phyloP scores from a whole-genome alignment of 192 early-diverging fungal genomes.

The Backusella tarrabulga region DNA sequence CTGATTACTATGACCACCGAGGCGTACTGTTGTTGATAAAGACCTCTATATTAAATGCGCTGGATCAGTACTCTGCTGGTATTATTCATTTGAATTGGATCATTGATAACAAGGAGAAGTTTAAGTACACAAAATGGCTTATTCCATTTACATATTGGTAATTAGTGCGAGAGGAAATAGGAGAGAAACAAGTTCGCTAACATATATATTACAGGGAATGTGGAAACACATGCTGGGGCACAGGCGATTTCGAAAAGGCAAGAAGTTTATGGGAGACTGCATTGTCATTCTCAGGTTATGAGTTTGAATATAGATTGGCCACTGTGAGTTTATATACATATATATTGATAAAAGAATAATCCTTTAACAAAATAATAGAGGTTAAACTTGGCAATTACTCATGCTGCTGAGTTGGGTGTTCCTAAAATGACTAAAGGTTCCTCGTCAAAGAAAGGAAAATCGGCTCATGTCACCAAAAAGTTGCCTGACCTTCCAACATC shows the following conservation, averaged over 20 bases:
- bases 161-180: background rate
- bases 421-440: background rate
- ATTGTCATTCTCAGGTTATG: conserved; percentile 39
- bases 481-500: background rate
- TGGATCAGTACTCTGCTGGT: conserved; percentile 38
- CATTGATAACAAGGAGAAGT: conserved; percentile 40
- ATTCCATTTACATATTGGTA: conserved; percentile 56
- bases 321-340: conserved; percentile 17
- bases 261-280: conserved; percentile 48
- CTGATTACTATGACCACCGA: conserved; percentile 43
- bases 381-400: conserved; percentile 29
- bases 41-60: conserved; percentile 45
- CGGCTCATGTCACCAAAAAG: background rate
- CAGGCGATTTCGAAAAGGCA: conserved; percentile 32
- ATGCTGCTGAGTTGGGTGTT: conserved; percentile 33
- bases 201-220: conserved; percentile 34
- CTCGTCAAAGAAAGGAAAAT: background rate
- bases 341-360: background rate
- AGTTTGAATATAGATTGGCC: conserved; percentile 50
- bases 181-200: background rate
- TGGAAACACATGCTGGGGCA: conserved; percentile 47
- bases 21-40: conserved; percentile 47
- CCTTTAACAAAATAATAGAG: conserved; percentile 9
- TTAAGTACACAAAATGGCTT: conserved; percentile 46
- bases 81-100: conserved; percentile 51